A percentile compares a stretch with the other conserved stretches of the same genome.
These are phyloP conservation scores for Saccharomyces mikatae DNA, from an alignment of 805 yeast species.

Conservation along the genomic window DNA sequence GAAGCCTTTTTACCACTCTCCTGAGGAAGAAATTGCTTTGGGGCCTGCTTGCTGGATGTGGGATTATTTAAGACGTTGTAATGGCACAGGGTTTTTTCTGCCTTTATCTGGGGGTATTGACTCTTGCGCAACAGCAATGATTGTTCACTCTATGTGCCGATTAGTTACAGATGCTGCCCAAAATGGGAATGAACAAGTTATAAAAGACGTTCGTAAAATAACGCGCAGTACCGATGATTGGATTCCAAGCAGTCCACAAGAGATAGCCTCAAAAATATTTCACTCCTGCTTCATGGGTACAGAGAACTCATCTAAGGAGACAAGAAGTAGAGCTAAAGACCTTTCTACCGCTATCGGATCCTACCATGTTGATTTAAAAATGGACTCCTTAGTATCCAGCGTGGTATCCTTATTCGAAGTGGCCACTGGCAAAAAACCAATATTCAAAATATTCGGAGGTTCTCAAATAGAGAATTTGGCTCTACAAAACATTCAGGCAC, in stretches of 20 bases:
- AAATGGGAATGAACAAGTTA: constrained; percentile 67
- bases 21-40: constrained; percentile 93
- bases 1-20: constrained; percentile 57
- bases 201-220: constrained; percentile 62
- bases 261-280: constrained; percentile 66
- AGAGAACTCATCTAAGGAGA: constrained; percentile 79
- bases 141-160: constrained; percentile 90
- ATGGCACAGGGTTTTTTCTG: constrained; percentile 82
- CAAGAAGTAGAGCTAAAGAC: constrained; percentile 72
- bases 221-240: constrained; percentile 53
- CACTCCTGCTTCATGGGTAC: constrained; percentile 97
- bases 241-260: constrained; percentile 66
- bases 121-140: constrained; percentile 93
- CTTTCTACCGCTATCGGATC: constrained; percentile 73
- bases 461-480: constrained; percentile 86
- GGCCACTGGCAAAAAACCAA: constrained; percentile 84
- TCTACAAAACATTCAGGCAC: constrained; percentile 91
- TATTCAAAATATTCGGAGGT: constrained; percentile 91
- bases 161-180: constrained; percentile 64
- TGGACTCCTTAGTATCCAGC: constrained; percentile 75
- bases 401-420: constrained; percentile 71
- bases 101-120: constrained; percentile 98
- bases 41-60: constrained; percentile 99
- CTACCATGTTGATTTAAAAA: constrained; percentile 84
- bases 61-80: constrained; percentile 92